These are phyloP conservation scores for Tulasnella sp. DNA, from an alignment of 768 basidiomycete genomes.

Conservation along the genomic window DNA sequence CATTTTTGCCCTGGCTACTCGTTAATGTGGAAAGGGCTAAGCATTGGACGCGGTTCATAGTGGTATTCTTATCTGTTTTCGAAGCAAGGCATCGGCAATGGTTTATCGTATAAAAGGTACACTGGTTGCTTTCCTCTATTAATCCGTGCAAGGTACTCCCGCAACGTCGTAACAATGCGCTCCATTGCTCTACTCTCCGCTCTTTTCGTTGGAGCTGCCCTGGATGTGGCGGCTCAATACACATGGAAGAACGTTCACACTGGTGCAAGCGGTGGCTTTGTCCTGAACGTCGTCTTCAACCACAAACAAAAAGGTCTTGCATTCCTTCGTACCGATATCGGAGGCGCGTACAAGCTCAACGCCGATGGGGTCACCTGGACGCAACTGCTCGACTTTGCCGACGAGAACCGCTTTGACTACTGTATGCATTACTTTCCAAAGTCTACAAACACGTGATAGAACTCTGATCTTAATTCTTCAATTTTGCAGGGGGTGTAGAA, in stretches of 20 bases:
- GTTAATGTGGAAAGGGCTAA: too few species aligned
- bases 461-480: too few species aligned
- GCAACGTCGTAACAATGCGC: too few species aligned
- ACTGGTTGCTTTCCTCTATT: too few species aligned
- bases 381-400: conserved; percentile 7
- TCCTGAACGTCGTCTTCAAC: not conserved
- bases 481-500: conserved; percentile 38
- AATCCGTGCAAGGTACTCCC: too few species aligned
- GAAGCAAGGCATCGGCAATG: too few species aligned
- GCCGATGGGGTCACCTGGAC: not conserved
- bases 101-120: too few species aligned
- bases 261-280: not conserved
- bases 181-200: too few species aligned
- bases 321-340: not conserved
- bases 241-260: not conserved
- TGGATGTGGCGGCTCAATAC: not conserved
- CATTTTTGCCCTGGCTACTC: too few species aligned
- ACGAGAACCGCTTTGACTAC: conserved; percentile 24
- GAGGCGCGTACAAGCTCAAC: conserved; percentile 6
- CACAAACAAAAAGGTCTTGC: not conserved
- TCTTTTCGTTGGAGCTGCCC: not conserved
- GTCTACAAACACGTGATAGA: too few species aligned
- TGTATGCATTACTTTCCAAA: conserved; percentile 19
- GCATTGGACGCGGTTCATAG: too few species aligned
- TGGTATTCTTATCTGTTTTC: too few species aligned